phyloP scores from a whole-genome alignment of 176 grass and related monocot species.

The Hordeum marinum region DNA sequence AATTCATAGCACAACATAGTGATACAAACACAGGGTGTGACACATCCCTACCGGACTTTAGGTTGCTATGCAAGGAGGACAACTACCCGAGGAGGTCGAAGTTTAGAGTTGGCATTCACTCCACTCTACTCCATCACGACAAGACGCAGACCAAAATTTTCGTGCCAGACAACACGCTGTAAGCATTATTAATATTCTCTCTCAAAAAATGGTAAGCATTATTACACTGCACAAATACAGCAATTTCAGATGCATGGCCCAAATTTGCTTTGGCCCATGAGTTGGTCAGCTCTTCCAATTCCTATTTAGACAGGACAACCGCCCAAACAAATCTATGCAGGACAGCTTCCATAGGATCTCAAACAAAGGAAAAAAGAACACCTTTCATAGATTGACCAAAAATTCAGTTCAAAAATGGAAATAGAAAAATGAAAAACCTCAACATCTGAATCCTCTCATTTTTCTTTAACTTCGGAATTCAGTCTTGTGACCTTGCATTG shows the following conservation, averaged over 20 bases:
- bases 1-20: too few species aligned
- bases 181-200: neutral
- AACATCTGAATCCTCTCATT: neutral
- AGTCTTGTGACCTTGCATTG: neutral
- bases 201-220: neutral
- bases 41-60: too few species aligned
- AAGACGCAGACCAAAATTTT: neutral
- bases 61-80: neutral
- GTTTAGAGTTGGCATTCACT: neutral
- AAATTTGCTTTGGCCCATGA: neutral
- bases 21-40: too few species aligned
- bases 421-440: neutral
- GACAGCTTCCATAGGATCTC: too few species aligned
- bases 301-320: neutral
- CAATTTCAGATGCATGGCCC: neutral
- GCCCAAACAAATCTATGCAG: too few species aligned
- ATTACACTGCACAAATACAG: neutral
- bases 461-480: neutral
- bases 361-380: neutral
- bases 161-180: neutral
- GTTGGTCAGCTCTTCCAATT: neutral
- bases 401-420: neutral
- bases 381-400: neutral
- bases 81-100: too few species aligned
- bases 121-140: neutral